Base-by-base conservation (phyloP, 2,329 filamentous ascomycete species). In the Mycosphaerelloides madeirae region DNA sequence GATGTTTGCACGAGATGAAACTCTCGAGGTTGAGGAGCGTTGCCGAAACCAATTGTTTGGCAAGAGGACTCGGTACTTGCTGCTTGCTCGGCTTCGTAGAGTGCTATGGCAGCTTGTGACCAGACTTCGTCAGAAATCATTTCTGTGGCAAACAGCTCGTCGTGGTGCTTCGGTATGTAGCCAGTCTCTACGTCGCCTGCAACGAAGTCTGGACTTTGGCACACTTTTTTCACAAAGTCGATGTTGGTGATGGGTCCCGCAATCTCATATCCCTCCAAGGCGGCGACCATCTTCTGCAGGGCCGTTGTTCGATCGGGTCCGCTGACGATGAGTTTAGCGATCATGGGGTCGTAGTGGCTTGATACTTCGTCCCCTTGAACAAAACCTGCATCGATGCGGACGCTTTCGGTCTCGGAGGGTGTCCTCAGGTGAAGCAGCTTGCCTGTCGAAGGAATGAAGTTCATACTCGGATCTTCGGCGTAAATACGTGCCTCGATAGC, bases 291-390 rank as follows among this genome's bases (percentile, higher is more conserved):
- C 65, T 87, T 94, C 46, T 86, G 82, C 38, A 98, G 84, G 3
- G 90, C 87, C 19, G 85, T 84, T 62, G 85, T 79, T 48, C 93
- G 79, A 44, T 84, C 84, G 13, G 80, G 78, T 1, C 87, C 93
- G 46, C 87, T 80, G 5, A 97, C 88, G 57, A 98, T 98, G 41
- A 98, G 78, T 70, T 98, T 98, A 34, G 93, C 87, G 55, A 98
- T 95, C 93, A 98, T 98, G 20, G 93, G 93, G 58, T 98, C 93
- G 66, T 98, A 98, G 43, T 93, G 87, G 46, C 91, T 87, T 0
- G 90, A 94, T 2, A 98, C 87, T 51, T 88, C 87, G 63, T 95
- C 91, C 19, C 93, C 93, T 55, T 89, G 78, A 20, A 90, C 80
- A 64, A 97, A 97, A 1, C 93, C 93, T 35, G 90, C 89, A 61